These are phyloP conservation scores for Olyra latifolia DNA, from an alignment of 176 grass and related monocot genomes.

Conservation along the genomic window DNA sequence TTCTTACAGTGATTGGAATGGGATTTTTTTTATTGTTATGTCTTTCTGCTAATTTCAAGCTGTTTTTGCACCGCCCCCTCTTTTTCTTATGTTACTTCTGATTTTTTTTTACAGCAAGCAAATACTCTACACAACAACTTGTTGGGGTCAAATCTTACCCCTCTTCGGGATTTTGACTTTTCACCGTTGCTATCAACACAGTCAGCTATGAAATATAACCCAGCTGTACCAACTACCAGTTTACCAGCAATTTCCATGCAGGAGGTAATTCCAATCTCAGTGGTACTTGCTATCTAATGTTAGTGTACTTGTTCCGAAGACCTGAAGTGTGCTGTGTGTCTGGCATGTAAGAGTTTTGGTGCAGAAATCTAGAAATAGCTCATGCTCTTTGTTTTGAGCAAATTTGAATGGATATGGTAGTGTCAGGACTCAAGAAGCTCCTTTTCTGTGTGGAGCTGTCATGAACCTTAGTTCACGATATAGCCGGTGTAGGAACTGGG, in stretches of 20 bases:
- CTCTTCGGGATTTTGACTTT: constrained; percentile 83
- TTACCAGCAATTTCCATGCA: constrained; percentile 62
- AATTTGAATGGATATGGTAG: not conserved
- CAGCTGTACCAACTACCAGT: constrained; percentile 62
- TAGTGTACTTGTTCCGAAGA: constrained; percentile 19
- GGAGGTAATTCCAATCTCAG: constrained; percentile 54
- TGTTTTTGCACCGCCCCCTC: not conserved
- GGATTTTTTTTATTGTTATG: not conserved
- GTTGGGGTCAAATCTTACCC: constrained; percentile 58
- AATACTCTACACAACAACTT: constrained; percentile 72
- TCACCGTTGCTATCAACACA: constrained; percentile 66
- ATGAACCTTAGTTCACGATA: too few relatives aligned
- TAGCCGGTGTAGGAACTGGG: too few relatives aligned
- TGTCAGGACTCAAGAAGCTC: not conserved
- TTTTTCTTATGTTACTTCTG: constrained; percentile 31
- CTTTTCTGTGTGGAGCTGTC: not conserved
- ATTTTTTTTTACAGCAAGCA: constrained; percentile 65
- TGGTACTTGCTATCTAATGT: not conserved
- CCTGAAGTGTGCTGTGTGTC: not conserved
- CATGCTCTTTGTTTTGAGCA: constrained; percentile 1
- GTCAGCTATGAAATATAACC: constrained; percentile 68
- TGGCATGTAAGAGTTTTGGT: not conserved
- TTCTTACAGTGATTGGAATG: not conserved
- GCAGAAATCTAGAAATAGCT: constrained; percentile 2
- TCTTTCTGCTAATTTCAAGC: not conserved